Percentiles rank a stretch among this genome's conserved stretches.
phyloP scores from a whole-genome alignment of 441 rosid genomes.

The Adansonia grandidieri region DNA sequence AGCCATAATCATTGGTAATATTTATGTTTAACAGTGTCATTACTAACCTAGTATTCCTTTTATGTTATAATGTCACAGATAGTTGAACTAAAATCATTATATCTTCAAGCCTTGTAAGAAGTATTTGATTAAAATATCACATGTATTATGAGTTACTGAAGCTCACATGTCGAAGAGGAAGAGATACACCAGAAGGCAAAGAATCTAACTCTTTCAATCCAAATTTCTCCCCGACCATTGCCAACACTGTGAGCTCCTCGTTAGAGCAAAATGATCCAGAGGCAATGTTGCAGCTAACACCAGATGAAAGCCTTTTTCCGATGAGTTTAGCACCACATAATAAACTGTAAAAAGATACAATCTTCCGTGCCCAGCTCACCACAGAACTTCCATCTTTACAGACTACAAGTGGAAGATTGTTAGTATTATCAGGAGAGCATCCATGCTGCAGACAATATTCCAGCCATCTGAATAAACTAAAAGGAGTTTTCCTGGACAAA shows the following conservation, averaged over 20 bases:
- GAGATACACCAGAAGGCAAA: conserved; percentile 91
- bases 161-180: conserved; percentile 98
- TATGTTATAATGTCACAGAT: background rate
- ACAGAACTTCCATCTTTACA: conserved; percentile 71
- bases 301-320: conserved; percentile 72
- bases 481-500: conserved; percentile 62
- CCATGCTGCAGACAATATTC: conserved; percentile 81
- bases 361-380: conserved; percentile 82
- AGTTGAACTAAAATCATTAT: conserved; percentile 1
- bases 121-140: conserved; percentile 11
- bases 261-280: conserved; percentile 68
- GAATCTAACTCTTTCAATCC: conserved; percentile 88
- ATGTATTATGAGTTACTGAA: conserved; percentile 17
- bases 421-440: conserved; percentile 51
- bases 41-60: conserved; percentile 13
- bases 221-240: conserved; percentile 98
- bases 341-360: conserved; percentile 83
- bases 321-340: conserved; percentile 76
- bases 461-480: conserved; percentile 90
- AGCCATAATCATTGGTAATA: background rate
- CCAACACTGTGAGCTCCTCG: conserved; percentile 89
- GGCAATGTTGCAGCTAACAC: conserved; percentile 79
- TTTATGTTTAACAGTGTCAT: conserved; percentile 10
- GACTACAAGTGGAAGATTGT: conserved; percentile 79
- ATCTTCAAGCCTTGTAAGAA: background rate